Evolutionary conservation across 139 green algal genomes (phyloP), one percentile per base, ranked within the genome.

Genomic region (Tetratostichococcus sp.): DNA sequence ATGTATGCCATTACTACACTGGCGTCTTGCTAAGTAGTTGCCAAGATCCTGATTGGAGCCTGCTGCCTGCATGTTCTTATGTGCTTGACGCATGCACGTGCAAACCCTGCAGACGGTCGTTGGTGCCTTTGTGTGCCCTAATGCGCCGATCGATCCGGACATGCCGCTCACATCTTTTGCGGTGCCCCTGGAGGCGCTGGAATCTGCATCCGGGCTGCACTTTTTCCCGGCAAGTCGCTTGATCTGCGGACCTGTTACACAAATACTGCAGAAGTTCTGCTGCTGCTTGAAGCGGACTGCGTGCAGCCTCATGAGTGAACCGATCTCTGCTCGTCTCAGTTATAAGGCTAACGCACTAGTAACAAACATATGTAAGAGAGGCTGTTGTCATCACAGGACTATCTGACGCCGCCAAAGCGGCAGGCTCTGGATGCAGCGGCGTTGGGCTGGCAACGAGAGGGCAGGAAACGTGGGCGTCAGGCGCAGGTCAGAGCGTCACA

Each of bases 101-200:
- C 50, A 26, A 17, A 67, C 31, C 35, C 30, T 1, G 80, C 86
- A n/a, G 77, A 65, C 43, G 34, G 70, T 71, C n/a, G 78, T 93
- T 8, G 91, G 86, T 14, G 89, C 92, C 0, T 97, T 95, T 80
- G 92, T 94, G 3, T 89, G 95, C 86, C 92, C 92, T 59, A 96
- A 96, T 75, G 73, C 82, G 0, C 76, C 85, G 8, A 93, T 96
- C 11, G 81, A 94, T 42, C 79, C 88, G 0, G 70, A 83, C 8
- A 86, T 69, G 22, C 91, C 91, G 1, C 85, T 97, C 30, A 83
- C 86, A 5, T 86, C 88, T 3, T 96, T 92, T 50, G 71, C 86
- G 16, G 91, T 97, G 39, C 92, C 90, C 0, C 65, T 97, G 1
- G 80, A 86, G 0, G 71, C 85, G 26, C 81, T 97, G 62, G 92